These are phyloP conservation scores for Fusarium verticillioides DNA, from an alignment of 2,329 filamentous ascomycete genomes.

Conservation along the genomic window DNA sequence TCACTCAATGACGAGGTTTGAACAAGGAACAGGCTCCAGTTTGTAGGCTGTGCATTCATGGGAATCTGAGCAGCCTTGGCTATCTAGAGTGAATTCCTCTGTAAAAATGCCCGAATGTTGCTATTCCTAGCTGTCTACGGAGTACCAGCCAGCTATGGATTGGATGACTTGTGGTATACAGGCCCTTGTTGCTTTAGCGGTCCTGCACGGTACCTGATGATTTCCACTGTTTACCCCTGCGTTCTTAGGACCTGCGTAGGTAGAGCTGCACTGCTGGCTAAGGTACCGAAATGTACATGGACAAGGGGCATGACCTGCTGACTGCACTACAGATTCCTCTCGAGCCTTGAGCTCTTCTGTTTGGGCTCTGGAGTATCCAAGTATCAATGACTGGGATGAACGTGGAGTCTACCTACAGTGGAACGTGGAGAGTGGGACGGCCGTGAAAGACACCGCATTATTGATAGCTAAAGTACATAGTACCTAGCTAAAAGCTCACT, in stretches of 20 bases:
- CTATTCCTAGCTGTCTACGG: slow-evolving; percentile 13
- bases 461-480: slow-evolving; percentile 9
- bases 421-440: slow-evolving; percentile 40
- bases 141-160: not conserved
- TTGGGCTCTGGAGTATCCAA: slow-evolving; percentile 3
- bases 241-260: slow-evolving; percentile 35
- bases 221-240: slow-evolving; percentile 34
- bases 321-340: slow-evolving; percentile 22
- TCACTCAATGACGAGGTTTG: slow-evolving; percentile 10
- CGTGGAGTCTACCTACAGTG: slow-evolving; percentile 40
- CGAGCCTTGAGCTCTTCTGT: not conserved
- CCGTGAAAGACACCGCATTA: slow-evolving; percentile 28
- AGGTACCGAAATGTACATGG: slow-evolving; percentile 9
- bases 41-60: slow-evolving; percentile 37
- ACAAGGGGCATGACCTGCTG: slow-evolving; percentile 22
- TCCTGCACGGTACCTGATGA: slow-evolving; percentile 39
- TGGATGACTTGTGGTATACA: slow-evolving; percentile 3
- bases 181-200: slow-evolving; percentile 17
- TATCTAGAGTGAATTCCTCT: slow-evolving; percentile 8
- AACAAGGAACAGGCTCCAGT: slow-evolving; percentile 28
- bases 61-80: slow-evolving; percentile 24
- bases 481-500: not conserved
- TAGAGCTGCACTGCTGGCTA: slow-evolving; percentile 11
- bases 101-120: slow-evolving; percentile 7
- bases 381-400: slow-evolving; percentile 28